Percentiles rank a stretch among this genome's conserved stretches.
Conservation (phyloP, 805 yeast species). For the Ogataea glucozyma region DNA sequence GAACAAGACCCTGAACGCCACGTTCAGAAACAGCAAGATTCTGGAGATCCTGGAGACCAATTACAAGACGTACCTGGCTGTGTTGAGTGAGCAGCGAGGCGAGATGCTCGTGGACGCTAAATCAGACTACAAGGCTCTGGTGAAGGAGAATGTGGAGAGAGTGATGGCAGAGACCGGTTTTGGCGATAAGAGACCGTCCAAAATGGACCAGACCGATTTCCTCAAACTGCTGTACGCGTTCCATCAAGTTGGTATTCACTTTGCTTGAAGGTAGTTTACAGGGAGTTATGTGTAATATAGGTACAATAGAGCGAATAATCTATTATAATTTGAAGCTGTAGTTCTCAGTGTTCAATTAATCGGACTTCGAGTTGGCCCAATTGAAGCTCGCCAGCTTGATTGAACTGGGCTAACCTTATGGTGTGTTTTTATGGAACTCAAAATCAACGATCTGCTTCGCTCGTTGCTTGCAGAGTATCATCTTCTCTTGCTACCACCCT, state of each 20-base stretch:
- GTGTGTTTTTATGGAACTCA: not conserved
- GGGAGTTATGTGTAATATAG: constrained; percentile 6
- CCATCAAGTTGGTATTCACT: constrained; percentile 96
- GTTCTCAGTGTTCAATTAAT: no score
- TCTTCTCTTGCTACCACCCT: constrained; percentile 51
- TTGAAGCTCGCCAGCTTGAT: no score
- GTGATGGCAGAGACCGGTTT: constrained; percentile 81
- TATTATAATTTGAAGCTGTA: no score
- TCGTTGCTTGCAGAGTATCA: constrained; percentile 27
- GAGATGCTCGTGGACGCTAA: constrained; percentile 46
- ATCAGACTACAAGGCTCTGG: constrained; percentile 45
- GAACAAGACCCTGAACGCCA: constrained; percentile 90
- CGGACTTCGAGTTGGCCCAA: no score
- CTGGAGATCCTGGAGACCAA: constrained; percentile 82
- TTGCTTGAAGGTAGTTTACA: constrained; percentile 60
- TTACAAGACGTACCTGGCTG: constrained; percentile 73
- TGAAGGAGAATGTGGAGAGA: constrained; percentile 67
- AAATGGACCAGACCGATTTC: constrained; percentile 94
- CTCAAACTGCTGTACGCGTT: constrained; percentile 83
- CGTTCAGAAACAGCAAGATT: constrained; percentile 81
- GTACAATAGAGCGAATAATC: constrained; percentile 1
- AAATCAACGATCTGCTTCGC: not conserved
- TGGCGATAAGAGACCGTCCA: constrained; percentile 86
- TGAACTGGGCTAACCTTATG: no score
- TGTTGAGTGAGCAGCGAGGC: constrained; percentile 46